A percentile compares a stretch with the other conserved stretches of the same genome.
Evolutionary conservation across 108 stramenopile genomes (phyloP).

Genomic region (Stephanodiscus minutulus): DNA sequence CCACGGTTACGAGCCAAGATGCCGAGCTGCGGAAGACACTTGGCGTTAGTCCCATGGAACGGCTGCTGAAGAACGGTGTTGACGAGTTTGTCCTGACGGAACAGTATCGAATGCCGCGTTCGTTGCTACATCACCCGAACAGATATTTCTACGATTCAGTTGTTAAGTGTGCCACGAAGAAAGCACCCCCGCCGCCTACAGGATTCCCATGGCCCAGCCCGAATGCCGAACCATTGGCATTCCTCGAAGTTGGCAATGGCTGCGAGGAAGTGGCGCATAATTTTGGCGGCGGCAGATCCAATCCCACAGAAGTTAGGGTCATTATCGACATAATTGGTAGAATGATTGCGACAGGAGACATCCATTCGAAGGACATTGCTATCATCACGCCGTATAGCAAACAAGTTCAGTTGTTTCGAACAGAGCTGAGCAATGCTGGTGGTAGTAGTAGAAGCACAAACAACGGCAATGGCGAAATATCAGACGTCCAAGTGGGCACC

Average conservation of each 20-base stretch:
- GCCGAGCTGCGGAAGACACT: slow-evolving; percentile 49
- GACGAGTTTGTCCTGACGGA: slow-evolving; percentile 45
- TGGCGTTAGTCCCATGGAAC: slow-evolving; percentile 72
- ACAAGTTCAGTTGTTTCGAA: slow-evolving; percentile 61
- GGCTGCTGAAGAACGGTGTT: slow-evolving; percentile 59
- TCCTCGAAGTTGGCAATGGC: slow-evolving; percentile 56
- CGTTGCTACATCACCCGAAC: slow-evolving; percentile 62
- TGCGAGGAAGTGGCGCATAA: slow-evolving; percentile 57
- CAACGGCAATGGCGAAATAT: slow-evolving; percentile 6
- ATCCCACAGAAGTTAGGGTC: slow-evolving; percentile 59
- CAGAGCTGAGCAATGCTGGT: slow-evolving; percentile 38
- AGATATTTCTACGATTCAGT: slow-evolving; percentile 67
- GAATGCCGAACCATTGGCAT: slow-evolving; percentile 54
- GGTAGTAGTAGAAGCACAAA: not conserved
- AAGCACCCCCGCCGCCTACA: slow-evolving; percentile 22
- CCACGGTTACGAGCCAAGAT: slow-evolving; percentile 54
- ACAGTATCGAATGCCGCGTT: slow-evolving; percentile 73
- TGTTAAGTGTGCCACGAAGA: slow-evolving; percentile 41
- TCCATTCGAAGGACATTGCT: slow-evolving; percentile 47
- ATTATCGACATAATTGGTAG: slow-evolving; percentile 48
- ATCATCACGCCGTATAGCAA: slow-evolving; percentile 67
- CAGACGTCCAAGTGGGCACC: slow-evolving; percentile 61
- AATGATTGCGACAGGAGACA: slow-evolving; percentile 45
- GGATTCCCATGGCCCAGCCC: slow-evolving; percentile 69
- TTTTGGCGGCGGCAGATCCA: slow-evolving; percentile 54